Evolutionary conservation across 257 asterid species (phyloP).

Genomic region (Scutellaria barbata): DNA sequence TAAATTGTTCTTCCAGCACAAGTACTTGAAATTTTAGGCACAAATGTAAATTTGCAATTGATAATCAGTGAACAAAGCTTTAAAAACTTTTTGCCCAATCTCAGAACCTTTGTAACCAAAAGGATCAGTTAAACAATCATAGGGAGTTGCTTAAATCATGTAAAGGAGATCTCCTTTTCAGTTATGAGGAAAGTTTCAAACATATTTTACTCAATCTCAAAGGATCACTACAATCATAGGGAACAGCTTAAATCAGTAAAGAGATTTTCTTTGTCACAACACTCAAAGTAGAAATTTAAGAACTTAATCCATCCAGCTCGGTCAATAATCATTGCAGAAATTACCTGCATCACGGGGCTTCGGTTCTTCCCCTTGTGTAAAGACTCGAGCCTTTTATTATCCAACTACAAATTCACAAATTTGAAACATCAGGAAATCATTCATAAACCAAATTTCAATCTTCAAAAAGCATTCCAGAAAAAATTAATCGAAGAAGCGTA

Average conservation of each 20-base stretch:
- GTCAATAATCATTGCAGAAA: not conserved
- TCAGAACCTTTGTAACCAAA: not conserved
- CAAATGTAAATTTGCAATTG: slow-evolving; percentile 5
- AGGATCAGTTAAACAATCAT: not conserved
- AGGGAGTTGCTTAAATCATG: not conserved
- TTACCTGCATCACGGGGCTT: slow-evolving; percentile 79
- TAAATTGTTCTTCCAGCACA: not conserved
- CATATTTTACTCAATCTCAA: slow-evolving; percentile 4
- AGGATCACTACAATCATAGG: not conserved
- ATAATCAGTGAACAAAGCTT: not conserved
- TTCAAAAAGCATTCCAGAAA: not conserved
- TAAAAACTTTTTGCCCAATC: slow-evolving; percentile 14
- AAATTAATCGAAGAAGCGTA: slow-evolving; percentile 37
- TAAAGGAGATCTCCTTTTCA: no score
- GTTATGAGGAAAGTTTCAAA: not conserved
- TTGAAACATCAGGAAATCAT: slow-evolving; percentile 33
- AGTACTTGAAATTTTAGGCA: not conserved
- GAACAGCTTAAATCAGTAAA: not conserved
- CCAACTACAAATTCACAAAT: slow-evolving; percentile 54
- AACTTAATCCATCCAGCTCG: not conserved
- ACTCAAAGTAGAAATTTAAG: not conserved
- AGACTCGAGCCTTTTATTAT: slow-evolving; percentile 67
- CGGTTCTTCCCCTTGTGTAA: slow-evolving; percentile 61
- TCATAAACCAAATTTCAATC: slow-evolving; percentile 2
- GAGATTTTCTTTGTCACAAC: not conserved